A percentile compares a stretch with the other conserved stretches of the same genome.
Conservation (phyloP, 768 basidiomycete species). For the Kwoniella botswanensis region DNA sequence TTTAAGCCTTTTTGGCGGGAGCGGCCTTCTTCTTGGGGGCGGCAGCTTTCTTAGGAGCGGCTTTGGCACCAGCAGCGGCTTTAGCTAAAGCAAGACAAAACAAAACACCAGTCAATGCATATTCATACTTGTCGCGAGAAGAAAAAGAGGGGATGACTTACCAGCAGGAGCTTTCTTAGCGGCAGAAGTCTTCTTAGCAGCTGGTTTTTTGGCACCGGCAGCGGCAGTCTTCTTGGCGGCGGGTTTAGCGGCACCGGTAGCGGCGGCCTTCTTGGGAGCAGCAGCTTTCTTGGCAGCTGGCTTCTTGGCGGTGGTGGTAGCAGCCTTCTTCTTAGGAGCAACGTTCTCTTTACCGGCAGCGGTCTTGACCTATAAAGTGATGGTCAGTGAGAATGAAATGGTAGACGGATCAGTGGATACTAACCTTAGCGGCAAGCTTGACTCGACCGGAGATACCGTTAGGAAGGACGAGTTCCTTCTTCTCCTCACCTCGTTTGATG, state of each 20-base stretch:
- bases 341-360: slow-evolving; percentile 57
- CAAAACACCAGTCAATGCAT: slow-evolving; percentile 10
- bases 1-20: slow-evolving; percentile 45
- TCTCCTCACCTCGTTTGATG: slow-evolving; percentile 79
- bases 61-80: slow-evolving; percentile 32
- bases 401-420: slow-evolving; percentile 10
- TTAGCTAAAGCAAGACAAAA: slow-evolving; percentile 28
- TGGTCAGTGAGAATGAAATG: slow-evolving; percentile 15
- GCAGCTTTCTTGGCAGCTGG: slow-evolving; percentile 38
- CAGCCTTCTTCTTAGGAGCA: slow-evolving; percentile 58
- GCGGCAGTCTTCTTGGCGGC: slow-evolving; percentile 53
- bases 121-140: background rate
- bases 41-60: slow-evolving; percentile 46
- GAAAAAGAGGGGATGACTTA: slow-evolving; percentile 9
- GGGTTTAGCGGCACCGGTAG: slow-evolving; percentile 58
- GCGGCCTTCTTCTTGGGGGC: slow-evolving; percentile 48
- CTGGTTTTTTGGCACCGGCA: slow-evolving; percentile 32
- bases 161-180: slow-evolving; percentile 49
- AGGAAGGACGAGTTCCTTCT: slow-evolving; percentile 80
- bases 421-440: slow-evolving; percentile 57
- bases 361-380: slow-evolving; percentile 16
- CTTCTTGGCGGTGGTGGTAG: slow-evolving; percentile 54
- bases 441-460: slow-evolving; percentile 68
- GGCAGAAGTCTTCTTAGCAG: slow-evolving; percentile 37
- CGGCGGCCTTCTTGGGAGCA: slow-evolving; percentile 60